Percentiles rank a stretch among this genome's conserved stretches.
Conservation (phyloP, 495 filamentous ascomycete genomes). For the Parathielavia hyrcaniae region DNA sequence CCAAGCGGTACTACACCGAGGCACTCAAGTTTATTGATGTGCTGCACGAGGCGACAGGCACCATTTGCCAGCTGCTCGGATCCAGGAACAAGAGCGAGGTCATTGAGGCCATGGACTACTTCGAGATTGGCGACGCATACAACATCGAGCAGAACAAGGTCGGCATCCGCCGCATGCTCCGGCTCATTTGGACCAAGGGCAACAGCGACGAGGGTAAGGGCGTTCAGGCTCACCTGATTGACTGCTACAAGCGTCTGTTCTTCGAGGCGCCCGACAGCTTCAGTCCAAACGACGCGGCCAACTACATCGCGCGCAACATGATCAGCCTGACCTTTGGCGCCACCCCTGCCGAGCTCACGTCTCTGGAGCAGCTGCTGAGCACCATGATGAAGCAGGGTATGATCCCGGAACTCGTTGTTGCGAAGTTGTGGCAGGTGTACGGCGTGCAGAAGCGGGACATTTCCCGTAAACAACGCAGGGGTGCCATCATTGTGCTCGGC, state of each 20-base stretch:
- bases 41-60: constrained; percentile 70
- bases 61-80: constrained; percentile 78
- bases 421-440: constrained; percentile 97
- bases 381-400: constrained; percentile 96
- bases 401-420: constrained; percentile 76
- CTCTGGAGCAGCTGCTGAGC: constrained; percentile 84
- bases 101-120: constrained; percentile 98
- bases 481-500: constrained; percentile 91
- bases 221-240: constrained; percentile 92
- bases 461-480: constrained; percentile 82
- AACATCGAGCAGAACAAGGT: constrained; percentile 84
- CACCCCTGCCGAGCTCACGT: constrained; percentile 89
- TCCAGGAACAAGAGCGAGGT: constrained; percentile 97
- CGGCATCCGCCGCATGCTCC: constrained; percentile 89
- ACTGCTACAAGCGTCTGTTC: constrained; percentile 92
- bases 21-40: constrained; percentile 92
- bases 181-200: constrained; percentile 97
- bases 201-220: constrained; percentile 99
- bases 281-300: constrained; percentile 82
- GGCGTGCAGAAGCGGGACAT: constrained; percentile 90
- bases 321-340: constrained; percentile 95
- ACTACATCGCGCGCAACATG: constrained; percentile 97
- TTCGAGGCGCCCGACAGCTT: constrained; percentile 89
- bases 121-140: constrained; percentile 89
- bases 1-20: constrained; percentile 82